Base-by-base conservation (phyloP, 163 green algal species). In the Picocystis sp. region DNA sequence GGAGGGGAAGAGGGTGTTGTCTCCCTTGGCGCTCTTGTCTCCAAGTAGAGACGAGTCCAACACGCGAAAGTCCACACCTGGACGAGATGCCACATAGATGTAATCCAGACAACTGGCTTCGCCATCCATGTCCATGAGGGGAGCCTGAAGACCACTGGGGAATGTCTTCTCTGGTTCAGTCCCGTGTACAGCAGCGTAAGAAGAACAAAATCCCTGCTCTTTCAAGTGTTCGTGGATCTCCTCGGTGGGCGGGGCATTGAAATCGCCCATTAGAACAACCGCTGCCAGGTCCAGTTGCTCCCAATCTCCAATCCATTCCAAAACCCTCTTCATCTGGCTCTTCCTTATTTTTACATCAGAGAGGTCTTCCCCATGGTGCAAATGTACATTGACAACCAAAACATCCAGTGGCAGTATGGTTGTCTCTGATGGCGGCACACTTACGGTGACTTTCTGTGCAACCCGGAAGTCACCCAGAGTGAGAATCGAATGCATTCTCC, bases 371-470 rank as follows among this genome's bases (percentile, higher is more conserved):
- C 22, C 44, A 9, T 50, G 44, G 22, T 50, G 21, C 44, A 50
- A 50, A 25, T 50, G 44, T 24, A 25, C 44, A 25, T 50, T 50
- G 21, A 50, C 44, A 23, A 50, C 44, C 44, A 23, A 50, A 6
- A 50, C 44, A 11, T 23, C 44, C 44, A 50, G 8, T 9, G 21
- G 44, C 44, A 38, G 8, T 38, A 8, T 8, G 8, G 29, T 38
- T 5, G 29, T 12, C 8, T 38, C 29, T 5, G 29, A 38, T 38
- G 29, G 29, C 5, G 29, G 29, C 29, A 38, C 29, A 38, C 5
- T 38, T 5, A 38, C 29, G 0, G 8, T 8, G 29, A 38, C 29
- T 38, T 38, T 38, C 8, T 38, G 29, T 38, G 29, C 29, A 8
- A 38, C 29, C 29, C 29, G 29, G 29, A 38, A 38, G 29, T 8